These are phyloP conservation scores for Cryptococcus hybrid DNA, from an alignment of 1,284 basidiomycete species.

Conservation along the genomic window DNA sequence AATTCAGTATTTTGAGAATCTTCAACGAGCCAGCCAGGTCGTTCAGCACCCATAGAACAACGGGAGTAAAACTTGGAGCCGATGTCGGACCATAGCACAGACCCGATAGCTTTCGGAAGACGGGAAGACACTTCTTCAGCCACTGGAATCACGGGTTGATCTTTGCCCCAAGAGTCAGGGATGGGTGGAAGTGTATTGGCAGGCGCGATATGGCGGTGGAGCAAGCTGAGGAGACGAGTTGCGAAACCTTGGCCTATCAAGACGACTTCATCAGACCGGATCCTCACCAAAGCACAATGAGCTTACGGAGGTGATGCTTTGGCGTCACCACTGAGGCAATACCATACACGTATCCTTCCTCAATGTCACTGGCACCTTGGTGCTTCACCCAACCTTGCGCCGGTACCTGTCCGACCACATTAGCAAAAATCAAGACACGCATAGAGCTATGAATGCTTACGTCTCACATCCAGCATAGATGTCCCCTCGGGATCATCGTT, in stretches of 20 bases:
- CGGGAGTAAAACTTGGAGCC: conserved; percentile 27
- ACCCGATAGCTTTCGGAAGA: conserved; percentile 15
- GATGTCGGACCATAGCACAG: conserved; percentile 31
- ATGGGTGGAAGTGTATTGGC: background rate
- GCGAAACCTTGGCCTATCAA: conserved; percentile 26
- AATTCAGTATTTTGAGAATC: conserved; percentile 10
- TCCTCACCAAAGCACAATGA: background rate
- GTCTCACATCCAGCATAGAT: conserved; percentile 29
- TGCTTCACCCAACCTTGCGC: conserved; percentile 15
- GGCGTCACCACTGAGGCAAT: conserved; percentile 33
- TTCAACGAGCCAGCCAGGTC: conserved; percentile 17
- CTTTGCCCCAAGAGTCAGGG: conserved; percentile 15
- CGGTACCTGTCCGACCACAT: conserved; percentile 12
- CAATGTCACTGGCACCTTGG: conserved; percentile 11
- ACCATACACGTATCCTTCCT: conserved; percentile 18
- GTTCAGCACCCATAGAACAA: conserved; percentile 14
- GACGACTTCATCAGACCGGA: background rate
- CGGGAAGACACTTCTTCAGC: background rate
- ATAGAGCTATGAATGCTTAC: conserved; percentile 9
- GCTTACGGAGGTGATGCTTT: conserved; percentile 18
- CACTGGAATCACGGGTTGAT: conserved; percentile 8
- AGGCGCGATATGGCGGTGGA: background rate
- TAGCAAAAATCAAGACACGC: no score
- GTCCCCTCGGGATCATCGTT: conserved; percentile 15
- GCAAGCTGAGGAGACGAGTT: conserved; percentile 22